A percentile compares a stretch with the other conserved stretches of the same genome.
These are phyloP conservation scores for Phaeotremella skinneri DNA, from an alignment of 768 basidiomycete genomes.

Conservation along the genomic window DNA sequence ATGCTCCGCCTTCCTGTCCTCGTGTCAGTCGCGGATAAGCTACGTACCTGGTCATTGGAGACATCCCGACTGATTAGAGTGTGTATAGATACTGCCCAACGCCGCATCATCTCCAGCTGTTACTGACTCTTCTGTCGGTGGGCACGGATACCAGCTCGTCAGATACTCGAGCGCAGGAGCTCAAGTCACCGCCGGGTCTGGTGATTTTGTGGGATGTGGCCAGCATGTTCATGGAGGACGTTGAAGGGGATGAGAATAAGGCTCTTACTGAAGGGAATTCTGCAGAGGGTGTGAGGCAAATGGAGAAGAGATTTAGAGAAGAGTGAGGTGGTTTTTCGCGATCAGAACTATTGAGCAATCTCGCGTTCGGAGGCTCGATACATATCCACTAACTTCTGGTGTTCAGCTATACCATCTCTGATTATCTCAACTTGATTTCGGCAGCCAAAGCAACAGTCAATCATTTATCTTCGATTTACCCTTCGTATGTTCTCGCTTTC, in stretches of 20 bases:
- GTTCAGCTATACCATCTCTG: constrained; percentile 29
- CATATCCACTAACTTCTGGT: too few relatives aligned
- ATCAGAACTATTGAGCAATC: not conserved
- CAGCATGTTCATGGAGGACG: constrained; percentile 32
- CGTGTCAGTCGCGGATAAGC: too few relatives aligned
- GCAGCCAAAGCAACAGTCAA: constrained; percentile 23
- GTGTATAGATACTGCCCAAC: constrained; percentile 35
- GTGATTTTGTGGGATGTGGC: constrained; percentile 39
- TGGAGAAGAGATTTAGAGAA: not conserved
- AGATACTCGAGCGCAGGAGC: constrained; percentile 7
- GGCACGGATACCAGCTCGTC: not conserved
- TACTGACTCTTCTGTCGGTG: constrained; percentile 30
- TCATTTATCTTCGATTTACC: constrained; percentile 24
- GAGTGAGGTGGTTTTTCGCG: not conserved
- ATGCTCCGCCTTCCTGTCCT: not conserved
- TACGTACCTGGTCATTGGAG: too few relatives aligned
- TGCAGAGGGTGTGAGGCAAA: not conserved
- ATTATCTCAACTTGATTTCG: constrained; percentile 33
- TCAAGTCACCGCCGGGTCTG: constrained; percentile 21
- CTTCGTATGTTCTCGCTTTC: constrained; percentile 16
- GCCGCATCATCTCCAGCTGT: constrained; percentile 24
- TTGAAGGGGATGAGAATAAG: constrained; percentile 29
- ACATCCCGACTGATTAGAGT: too few relatives aligned
- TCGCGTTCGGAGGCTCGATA: too few relatives aligned
- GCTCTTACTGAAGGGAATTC: not conserved